Percentiles rank a stretch among this genome's conserved stretches.
phyloP scores from a whole-genome alignment of 2,329 filamentous ascomycete species.

The Colletotrichum limetticola region DNA sequence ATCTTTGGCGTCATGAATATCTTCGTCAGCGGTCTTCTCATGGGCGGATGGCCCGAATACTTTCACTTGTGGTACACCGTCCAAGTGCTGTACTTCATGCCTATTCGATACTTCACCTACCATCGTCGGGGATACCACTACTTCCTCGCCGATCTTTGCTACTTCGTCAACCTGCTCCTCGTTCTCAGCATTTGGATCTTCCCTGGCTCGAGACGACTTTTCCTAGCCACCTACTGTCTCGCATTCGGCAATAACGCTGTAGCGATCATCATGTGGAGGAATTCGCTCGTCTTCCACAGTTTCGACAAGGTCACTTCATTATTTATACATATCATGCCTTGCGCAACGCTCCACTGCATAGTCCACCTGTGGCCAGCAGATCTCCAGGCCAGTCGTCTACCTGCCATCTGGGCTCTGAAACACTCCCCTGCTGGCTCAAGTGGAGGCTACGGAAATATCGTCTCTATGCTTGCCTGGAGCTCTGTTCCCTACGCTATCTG shows the following conservation, averaged over 20 bases:
- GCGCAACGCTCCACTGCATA: conserved; percentile 90
- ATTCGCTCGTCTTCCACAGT: conserved; percentile 97
- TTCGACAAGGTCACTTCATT: conserved; percentile 97
- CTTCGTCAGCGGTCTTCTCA: conserved; percentile 93
- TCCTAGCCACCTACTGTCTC: conserved; percentile 92
- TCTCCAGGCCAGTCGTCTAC: conserved; percentile 77
- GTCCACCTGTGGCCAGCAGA: conserved; percentile 81
- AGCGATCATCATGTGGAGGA: conserved; percentile 99
- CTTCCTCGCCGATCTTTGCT: conserved; percentile 96
- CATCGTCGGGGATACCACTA: conserved; percentile 94
- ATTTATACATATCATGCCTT: conserved; percentile 99
- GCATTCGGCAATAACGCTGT: conserved; percentile 97
- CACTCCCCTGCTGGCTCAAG: conserved; percentile 74
- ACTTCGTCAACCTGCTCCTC: conserved; percentile 93
- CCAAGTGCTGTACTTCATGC: conserved; percentile 95
- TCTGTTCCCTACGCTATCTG: conserved; percentile 92
- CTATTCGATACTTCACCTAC: conserved; percentile 92
- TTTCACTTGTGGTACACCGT: conserved; percentile 94
- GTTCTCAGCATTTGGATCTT: conserved; percentile 90
- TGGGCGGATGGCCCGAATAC: conserved; percentile 84
- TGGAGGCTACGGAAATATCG: conserved; percentile 80
- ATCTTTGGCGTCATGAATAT: conserved; percentile 97
- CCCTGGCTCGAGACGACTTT: conserved; percentile 87
- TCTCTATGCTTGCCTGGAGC: conserved; percentile 93
- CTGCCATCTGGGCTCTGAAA: conserved; percentile 87